phyloP scores from a whole-genome alignment of 2,329 filamentous ascomycete species.

The Fusarium albidum region DNA sequence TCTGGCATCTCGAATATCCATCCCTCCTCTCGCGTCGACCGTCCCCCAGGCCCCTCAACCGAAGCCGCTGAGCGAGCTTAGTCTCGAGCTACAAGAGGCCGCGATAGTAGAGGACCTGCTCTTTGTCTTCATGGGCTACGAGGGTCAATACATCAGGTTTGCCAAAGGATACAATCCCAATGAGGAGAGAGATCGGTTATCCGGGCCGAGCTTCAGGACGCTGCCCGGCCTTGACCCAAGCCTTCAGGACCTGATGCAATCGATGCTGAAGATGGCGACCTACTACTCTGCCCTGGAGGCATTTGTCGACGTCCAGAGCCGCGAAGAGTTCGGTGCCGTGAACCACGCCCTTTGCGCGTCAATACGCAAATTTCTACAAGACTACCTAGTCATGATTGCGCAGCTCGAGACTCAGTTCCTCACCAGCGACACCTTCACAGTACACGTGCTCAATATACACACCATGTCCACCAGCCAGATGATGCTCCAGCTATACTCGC shows the following conservation, averaged over 20 bases:
- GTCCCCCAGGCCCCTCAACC: conserved; percentile 76
- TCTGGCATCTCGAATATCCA: conserved; percentile 70
- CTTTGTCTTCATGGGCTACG: conserved; percentile 97
- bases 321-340: conserved; percentile 91
- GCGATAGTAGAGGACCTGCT: conserved; percentile 89
- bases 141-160: conserved; percentile 96
- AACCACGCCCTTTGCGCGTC: conserved; percentile 97
- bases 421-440: conserved; percentile 86
- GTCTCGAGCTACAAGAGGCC: conserved; percentile 83
- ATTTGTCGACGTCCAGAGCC: conserved; percentile 93
- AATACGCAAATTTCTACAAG: conserved; percentile 88
- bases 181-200: conserved; percentile 85
- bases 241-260: conserved; percentile 83
- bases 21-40: conserved; percentile 77
- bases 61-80: conserved; percentile 75
- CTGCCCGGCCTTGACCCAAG: conserved; percentile 88
- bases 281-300: conserved; percentile 91
- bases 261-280: conserved; percentile 93
- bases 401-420: conserved; percentile 94
- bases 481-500: conserved; percentile 86
- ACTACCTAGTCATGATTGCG: conserved; percentile 91
- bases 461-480: conserved; percentile 90
- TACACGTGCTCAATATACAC: conserved; percentile 93
- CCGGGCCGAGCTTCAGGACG: conserved; percentile 83
- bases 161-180: conserved; percentile 81